Conservation (phyloP, 2,329 filamentous ascomycete genomes). For the Colletotrichum tropicale region DNA sequence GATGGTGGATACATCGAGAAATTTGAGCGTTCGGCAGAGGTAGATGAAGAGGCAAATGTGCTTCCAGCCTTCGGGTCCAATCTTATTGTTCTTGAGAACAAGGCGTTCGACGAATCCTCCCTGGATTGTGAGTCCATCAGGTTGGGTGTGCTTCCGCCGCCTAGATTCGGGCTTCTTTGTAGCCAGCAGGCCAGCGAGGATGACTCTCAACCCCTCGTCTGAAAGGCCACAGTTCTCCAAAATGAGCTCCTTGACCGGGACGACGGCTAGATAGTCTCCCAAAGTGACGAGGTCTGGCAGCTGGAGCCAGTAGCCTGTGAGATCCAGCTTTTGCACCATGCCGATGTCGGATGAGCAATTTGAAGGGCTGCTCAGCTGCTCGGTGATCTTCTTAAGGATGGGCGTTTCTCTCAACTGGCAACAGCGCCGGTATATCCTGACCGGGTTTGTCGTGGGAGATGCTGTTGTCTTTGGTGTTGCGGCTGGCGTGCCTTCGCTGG, state of each 20-base stretch:
- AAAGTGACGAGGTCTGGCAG: conserved; percentile 84
- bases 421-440: conserved; percentile 91
- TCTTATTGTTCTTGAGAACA: conserved; percentile 89
- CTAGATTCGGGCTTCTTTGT: conserved; percentile 70
- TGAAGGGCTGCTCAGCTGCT: conserved; percentile 78
- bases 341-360: conserved; percentile 71
- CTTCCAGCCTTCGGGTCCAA: conserved; percentile 88
- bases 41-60: conserved; percentile 89
- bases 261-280: conserved; percentile 91
- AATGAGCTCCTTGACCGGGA: conserved; percentile 85
- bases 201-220: conserved; percentile 85
- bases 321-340: conserved; percentile 81
- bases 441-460: conserved; percentile 83
- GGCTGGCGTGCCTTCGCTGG: conserved; percentile 45
- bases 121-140: conserved; percentile 48
- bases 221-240: conserved; percentile 86
- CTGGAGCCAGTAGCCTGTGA: conserved; percentile 85
- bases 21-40: conserved; percentile 85
- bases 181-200: conserved; percentile 84
- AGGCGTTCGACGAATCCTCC: conserved; percentile 85
- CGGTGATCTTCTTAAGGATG: conserved; percentile 88
- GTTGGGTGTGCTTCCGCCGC: conserved; percentile 47
- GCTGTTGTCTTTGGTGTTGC: conserved; percentile 61
- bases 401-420: conserved; percentile 93
- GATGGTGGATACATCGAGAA: conserved; percentile 85